Evolutionary conservation across 1,284 basidiomycete genomes (phyloP), one percentile per base, ranked within the genome.

Genomic region (Irpex sp.): DNA sequence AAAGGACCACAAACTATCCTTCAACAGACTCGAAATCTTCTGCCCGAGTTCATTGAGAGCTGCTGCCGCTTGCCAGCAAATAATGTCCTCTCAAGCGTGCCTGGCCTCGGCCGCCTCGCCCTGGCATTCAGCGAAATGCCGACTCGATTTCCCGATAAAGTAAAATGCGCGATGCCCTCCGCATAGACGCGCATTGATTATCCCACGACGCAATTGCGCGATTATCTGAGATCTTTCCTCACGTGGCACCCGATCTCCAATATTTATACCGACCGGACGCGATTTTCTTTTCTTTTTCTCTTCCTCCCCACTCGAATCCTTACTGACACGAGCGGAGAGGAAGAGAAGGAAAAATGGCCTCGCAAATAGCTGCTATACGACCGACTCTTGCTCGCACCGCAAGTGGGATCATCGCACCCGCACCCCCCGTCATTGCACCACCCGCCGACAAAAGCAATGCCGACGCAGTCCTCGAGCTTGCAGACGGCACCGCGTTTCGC

Each of bases 401-500:
- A 33, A 84, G 78, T 67, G 72, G 68, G 58, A 67, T 76, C 57
- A 69, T 70, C 39, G 76, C 74, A 63, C 84, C 81, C 16, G 75
- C 83, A 14, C 76, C 83, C 16, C 84, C 85, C 51, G 80, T 84
- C 61, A 83, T 81, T 16, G 77, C 81, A 45, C 75, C 80, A 33
- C 74, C 79, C 10, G 63, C 75, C 8, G 64, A 67, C 45, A 65
- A 61, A 51, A 57, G 56, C 52, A 66, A 73, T 42, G 64, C 72
- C 47, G 87, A 90, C 59, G 86, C 85, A 1, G 87, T 98, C 56
- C 82, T 99, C 63, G 95, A 99, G 77, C 83, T 99, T 61, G 86
- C 86, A 58, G 96, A 99, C 76, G 96, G 96, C 12, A 87, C 93
- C 63, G 88, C 92, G 1, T 93, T 88, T 71, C 82, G 88, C 61